phyloP scores from a whole-genome alignment of 1,139 yeast species.

The Geotrichum cucujoidarum region DNA sequence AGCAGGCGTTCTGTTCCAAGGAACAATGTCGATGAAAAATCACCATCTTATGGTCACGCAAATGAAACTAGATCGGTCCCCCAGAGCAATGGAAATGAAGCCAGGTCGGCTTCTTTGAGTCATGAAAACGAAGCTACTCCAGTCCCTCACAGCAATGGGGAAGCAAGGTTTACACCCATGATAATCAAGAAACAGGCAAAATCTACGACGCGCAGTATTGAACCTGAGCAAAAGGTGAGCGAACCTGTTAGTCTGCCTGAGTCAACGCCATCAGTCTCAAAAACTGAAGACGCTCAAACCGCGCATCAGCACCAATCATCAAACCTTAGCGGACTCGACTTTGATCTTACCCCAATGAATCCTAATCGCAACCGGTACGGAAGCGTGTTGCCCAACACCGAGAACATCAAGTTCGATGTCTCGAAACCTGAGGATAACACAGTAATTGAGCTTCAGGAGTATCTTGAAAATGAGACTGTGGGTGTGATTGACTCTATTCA shows the following conservation, averaged over 20 bases:
- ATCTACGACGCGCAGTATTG: not conserved
- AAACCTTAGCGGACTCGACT: not conserved
- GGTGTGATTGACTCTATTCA: conserved; percentile 90
- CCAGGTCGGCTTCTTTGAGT: not conserved
- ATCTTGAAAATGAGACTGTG: conserved; percentile 89
- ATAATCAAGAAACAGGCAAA: no score
- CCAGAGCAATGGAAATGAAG: not conserved
- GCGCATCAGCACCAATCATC: not conserved
- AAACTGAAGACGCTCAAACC: not conserved
- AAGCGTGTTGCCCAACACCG: not conserved
- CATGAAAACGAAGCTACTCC: not conserved
- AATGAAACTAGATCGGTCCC: not conserved
- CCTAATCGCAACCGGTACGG: conserved; percentile 1
- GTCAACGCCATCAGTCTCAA: no score
- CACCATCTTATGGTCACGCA: not conserved
- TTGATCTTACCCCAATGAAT: not conserved
- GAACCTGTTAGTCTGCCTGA: not conserved
- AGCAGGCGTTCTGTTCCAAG: not conserved
- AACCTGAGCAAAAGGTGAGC: not conserved
- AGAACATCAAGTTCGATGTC: conserved; percentile 57
- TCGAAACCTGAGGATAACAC: conserved; percentile 79
- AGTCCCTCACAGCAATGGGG: not conserved
- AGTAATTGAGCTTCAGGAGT: conserved; percentile 73
- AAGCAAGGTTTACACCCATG: no score
- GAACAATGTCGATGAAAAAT: not conserved